Percentiles rank a stretch among this genome's conserved stretches.
These are phyloP conservation scores for Tulasnella calospora DNA, from an alignment of 768 basidiomycete species.

Conservation along the genomic window DNA sequence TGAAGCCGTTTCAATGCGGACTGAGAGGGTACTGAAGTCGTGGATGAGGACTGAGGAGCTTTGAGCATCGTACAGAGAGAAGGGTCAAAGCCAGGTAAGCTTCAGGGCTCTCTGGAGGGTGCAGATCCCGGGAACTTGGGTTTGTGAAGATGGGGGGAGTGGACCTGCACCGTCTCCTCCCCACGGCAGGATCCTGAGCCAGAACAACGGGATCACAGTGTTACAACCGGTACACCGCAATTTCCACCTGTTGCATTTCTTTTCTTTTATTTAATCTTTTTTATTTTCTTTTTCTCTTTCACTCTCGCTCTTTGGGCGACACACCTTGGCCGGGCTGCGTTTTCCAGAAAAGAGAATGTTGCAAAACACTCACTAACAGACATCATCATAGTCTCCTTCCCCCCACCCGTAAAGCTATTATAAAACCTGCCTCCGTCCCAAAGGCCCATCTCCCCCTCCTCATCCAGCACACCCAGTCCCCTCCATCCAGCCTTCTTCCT, in stretches of 20 bases:
- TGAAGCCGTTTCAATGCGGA: neutral
- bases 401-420: neutral
- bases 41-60: neutral
- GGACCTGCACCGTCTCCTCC: neutral
- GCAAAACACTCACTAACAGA: slow-evolving; percentile 10
- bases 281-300: neutral
- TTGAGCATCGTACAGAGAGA: neutral
- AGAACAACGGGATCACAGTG: neutral
- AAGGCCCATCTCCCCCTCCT: slow-evolving; percentile 1
- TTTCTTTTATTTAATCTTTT: neutral
- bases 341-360: neutral
- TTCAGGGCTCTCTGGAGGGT: slow-evolving; percentile 2
- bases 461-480: slow-evolving; percentile 1
- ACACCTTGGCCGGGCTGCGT: neutral
- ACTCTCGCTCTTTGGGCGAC: neutral
- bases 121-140: neutral
- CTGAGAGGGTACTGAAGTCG: neutral
- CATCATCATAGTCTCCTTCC: slow-evolving; percentile 4
- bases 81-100: neutral
- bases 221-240: neutral
- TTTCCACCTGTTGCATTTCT: neutral
- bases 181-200: neutral
- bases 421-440: neutral
- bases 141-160: neutral
- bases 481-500: neutral